Conservation (phyloP, 2,329 filamentous ascomycete species). For the Aspergillus tamarii region DNA sequence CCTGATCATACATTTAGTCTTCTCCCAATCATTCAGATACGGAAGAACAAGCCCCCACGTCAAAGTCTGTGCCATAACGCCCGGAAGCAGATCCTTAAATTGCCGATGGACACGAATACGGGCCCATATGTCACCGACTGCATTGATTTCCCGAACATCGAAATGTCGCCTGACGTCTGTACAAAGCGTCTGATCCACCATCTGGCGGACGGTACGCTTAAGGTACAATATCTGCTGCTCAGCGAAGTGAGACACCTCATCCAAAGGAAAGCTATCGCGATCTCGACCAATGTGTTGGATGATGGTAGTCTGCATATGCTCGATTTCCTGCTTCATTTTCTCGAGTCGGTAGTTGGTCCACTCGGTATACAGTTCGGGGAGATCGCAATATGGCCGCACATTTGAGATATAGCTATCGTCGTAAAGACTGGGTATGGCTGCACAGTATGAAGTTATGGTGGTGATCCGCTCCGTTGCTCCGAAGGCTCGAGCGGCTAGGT, state of each 20-base stretch:
- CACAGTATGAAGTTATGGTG: conserved; percentile 32
- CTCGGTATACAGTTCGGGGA: conserved; percentile 24
- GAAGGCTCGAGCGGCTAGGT: conserved; percentile 28
- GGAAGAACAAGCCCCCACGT: not conserved
- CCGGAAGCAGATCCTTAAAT: not conserved
- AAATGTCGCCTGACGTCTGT: not conserved
- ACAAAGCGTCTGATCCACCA: not conserved
- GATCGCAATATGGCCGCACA: conserved; percentile 24
- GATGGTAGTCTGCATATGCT: not conserved
- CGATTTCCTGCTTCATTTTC: not conserved
- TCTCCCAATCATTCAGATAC: not conserved
- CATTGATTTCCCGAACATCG: not conserved
- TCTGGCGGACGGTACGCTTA: not conserved
- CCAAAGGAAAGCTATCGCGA: not conserved
- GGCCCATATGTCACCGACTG: not conserved
- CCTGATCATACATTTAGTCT: not conserved
- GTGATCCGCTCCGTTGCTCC: conserved; percentile 30
- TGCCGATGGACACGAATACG: not conserved
- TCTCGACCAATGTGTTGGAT: no score
- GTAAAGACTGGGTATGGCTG: conserved; percentile 20
- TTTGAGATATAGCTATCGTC: conserved; percentile 29
- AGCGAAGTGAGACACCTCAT: not conserved
- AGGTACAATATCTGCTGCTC: not conserved
- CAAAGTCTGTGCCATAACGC: not conserved
- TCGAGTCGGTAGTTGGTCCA: conserved; percentile 24